Evolutionary conservation across 345 rosid species (phyloP).

Genomic region (Citrus trifoliata): DNA sequence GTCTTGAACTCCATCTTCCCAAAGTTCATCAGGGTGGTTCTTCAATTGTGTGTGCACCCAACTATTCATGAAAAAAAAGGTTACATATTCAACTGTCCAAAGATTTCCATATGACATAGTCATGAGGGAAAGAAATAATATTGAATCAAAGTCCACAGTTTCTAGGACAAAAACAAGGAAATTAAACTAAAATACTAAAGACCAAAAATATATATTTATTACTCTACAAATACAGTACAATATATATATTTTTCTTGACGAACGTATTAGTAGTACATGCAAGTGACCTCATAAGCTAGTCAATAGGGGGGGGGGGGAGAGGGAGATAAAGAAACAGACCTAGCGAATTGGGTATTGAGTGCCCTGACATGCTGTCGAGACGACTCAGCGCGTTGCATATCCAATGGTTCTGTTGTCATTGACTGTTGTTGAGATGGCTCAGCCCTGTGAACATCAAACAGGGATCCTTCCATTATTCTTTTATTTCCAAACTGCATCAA

Average conservation of each 20-base stretch:
- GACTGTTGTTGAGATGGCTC: constrained; percentile 46
- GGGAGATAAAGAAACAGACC: constrained; percentile 41
- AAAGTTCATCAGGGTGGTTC: constrained; percentile 95
- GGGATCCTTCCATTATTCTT: constrained; percentile 58
- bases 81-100: neutral
- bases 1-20: constrained; percentile 89
- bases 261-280: neutral
- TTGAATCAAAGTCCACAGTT: neutral
- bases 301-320: neutral
- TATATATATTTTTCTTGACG: neutral
- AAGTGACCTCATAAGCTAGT: neutral
- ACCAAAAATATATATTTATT: neutral
- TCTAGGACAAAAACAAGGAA: neutral
- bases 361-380: constrained; percentile 86
- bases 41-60: constrained; percentile 93
- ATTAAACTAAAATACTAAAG: neutral
- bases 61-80: constrained; percentile 37
- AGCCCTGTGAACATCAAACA: constrained; percentile 51
- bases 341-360: constrained; percentile 89
- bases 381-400: constrained; percentile 58
- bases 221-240: neutral
- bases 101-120: neutral
- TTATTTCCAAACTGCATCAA: constrained; percentile 63
- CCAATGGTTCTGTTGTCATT: constrained; percentile 32
- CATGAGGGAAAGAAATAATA: neutral